These are phyloP conservation scores for Clarkia xantiana DNA, from an alignment of 345 rosid genomes.

Conservation along the genomic window DNA sequence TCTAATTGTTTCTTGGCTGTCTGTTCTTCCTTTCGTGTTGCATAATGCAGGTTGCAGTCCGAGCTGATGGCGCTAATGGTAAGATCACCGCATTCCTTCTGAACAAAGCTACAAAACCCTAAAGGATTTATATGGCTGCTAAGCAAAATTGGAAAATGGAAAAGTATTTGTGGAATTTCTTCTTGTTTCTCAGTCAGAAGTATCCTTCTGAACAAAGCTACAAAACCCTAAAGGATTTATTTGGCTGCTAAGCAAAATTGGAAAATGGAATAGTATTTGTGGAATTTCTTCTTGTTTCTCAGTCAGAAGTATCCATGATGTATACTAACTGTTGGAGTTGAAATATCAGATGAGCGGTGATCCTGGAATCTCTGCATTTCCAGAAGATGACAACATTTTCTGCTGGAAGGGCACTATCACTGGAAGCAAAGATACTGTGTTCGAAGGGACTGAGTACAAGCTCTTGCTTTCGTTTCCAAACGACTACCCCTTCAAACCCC, in stretches of 20 bases:
- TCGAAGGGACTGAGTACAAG: constrained; percentile 82
- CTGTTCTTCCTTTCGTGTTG: constrained; percentile 3
- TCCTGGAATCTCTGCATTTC: constrained; percentile 87
- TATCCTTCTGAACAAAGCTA: no score
- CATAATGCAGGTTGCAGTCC: constrained; percentile 60
- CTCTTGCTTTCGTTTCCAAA: constrained; percentile 72
- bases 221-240: neutral
- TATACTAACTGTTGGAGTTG: neutral
- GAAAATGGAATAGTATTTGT: no score
- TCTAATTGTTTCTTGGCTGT: constrained; percentile 5
- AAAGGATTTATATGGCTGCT: no score
- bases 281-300: neutral
- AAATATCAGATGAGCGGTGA: constrained; percentile 77
- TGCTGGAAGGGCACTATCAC: constrained; percentile 89
- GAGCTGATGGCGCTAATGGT: constrained; percentile 94
- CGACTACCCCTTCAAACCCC: constrained; percentile 90
- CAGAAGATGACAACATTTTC: constrained; percentile 92
- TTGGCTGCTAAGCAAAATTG: neutral
- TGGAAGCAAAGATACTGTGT: constrained; percentile 89
- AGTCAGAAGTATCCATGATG: neutral
- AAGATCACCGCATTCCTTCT: constrained; percentile 6
- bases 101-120: neutral
- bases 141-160: neutral
- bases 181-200: neutral
- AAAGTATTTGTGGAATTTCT: no score